phyloP scores from a whole-genome alignment of 2,329 filamentous ascomycete genomes.

The Decorospora gaudefroyi region DNA sequence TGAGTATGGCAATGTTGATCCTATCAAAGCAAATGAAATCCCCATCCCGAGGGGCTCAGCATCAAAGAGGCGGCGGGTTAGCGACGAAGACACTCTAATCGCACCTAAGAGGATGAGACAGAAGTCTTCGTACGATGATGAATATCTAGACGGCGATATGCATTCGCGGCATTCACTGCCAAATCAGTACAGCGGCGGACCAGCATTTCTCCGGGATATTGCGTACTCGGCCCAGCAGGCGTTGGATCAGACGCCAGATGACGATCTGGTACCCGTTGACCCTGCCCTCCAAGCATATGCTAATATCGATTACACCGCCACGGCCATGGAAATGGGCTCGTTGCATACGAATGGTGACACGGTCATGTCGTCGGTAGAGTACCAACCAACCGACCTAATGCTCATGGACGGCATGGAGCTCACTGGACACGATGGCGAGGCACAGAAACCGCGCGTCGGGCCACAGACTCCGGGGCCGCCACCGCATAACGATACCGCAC shows the following conservation, averaged over 20 bases:
- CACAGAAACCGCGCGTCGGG: slow-evolving; percentile 28
- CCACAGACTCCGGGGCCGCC: slow-evolving; percentile 36
- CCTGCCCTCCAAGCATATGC: slow-evolving; percentile 34
- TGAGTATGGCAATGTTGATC: slow-evolving; percentile 66
- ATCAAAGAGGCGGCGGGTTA: slow-evolving; percentile 59
- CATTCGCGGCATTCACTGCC: slow-evolving; percentile 33
- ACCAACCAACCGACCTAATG: slow-evolving; percentile 22
- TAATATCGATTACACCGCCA: slow-evolving; percentile 20
- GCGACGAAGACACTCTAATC: slow-evolving; percentile 34
- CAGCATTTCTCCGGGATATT: slow-evolving; percentile 32
- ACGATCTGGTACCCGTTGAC: slow-evolving; percentile 37
- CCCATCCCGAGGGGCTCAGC: slow-evolving; percentile 62
- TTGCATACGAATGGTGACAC: slow-evolving; percentile 31
- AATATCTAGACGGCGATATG: slow-evolving; percentile 29
- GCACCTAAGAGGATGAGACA: slow-evolving; percentile 36
- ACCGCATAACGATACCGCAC: slow-evolving; percentile 13
- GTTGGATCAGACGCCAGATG: slow-evolving; percentile 25
- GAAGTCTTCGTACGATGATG: slow-evolving; percentile 32
- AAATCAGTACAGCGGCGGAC: slow-evolving; percentile 25
- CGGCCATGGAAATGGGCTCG: slow-evolving; percentile 19
- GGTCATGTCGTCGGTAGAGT: slow-evolving; percentile 44
- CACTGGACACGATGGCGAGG: slow-evolving; percentile 14
- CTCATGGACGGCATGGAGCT: slow-evolving; percentile 25
- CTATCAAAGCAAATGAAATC: slow-evolving; percentile 64
- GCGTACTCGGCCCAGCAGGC: slow-evolving; percentile 40